phyloP scores from a whole-genome alignment of 176 grass and related monocot species.

The Oryza glaberrima region DNA sequence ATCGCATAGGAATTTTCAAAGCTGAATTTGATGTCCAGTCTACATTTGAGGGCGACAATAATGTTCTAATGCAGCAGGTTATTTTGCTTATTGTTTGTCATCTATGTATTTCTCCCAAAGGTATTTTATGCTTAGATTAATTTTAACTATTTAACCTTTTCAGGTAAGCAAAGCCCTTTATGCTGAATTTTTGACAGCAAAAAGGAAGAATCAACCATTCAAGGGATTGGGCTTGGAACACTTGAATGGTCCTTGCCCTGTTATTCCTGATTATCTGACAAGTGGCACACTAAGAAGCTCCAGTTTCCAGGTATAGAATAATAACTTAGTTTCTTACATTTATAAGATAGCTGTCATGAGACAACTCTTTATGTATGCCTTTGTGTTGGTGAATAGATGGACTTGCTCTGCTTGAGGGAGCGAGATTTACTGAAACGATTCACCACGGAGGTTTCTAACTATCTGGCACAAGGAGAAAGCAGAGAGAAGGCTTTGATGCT shows the following conservation, averaged over 20 bases:
- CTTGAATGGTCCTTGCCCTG: constrained; percentile 74
- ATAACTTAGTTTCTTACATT: constrained; percentile 2
- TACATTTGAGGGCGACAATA: constrained; percentile 99
- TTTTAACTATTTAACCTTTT: constrained; percentile 46
- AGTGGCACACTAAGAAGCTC: constrained; percentile 70
- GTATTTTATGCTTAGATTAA: constrained; percentile 18
- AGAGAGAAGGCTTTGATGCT: constrained; percentile 83
- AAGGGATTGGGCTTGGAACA: constrained; percentile 88
- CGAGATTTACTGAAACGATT: constrained; percentile 76
- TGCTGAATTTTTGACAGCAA: constrained; percentile 67
- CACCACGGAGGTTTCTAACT: constrained; percentile 61
- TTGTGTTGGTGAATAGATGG: constrained; percentile 55
- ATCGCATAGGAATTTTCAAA: constrained; percentile 87
- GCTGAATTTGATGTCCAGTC: constrained; percentile 98
- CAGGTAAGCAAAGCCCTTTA: constrained; percentile 98
- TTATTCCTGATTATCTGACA: constrained; percentile 73
- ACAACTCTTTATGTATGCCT: not conserved
- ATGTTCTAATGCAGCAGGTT: constrained; percentile 97
- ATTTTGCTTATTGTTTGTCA: constrained; percentile 33
- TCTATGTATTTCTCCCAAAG: constrained; percentile 29
- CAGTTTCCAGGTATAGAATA: constrained; percentile 80
- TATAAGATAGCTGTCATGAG: constrained; percentile 18
- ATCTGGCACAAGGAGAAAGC: constrained; percentile 68
- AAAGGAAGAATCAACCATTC: constrained; percentile 73
- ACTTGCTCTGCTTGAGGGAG: constrained; percentile 90